Base-by-base conservation (phyloP, 1,284 basidiomycete species). In the Sphagnurus paluster region DNA sequence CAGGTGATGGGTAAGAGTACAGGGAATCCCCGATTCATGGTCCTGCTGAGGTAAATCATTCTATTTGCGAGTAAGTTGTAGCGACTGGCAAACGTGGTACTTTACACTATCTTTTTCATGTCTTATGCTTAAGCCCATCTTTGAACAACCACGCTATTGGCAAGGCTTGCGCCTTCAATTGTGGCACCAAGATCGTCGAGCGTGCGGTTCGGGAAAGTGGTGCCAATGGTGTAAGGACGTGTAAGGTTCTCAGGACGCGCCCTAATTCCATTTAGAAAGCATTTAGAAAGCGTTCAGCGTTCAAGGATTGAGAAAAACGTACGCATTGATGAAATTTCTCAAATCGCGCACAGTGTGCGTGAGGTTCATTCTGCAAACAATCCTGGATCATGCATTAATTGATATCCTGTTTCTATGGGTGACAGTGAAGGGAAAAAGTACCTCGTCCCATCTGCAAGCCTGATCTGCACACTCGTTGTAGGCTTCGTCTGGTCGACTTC, bases 381-480 rank as follows among this genome's bases (percentile, higher is more conserved):
- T 80, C 54, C 93, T 90, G 59, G 16, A 29, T 17, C 24, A 14
- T 20, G 38, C 36, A 41, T 42, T n/a, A 28, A 50, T 39, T 57
- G 35, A 16, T 24, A 39, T 26, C 4, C 13, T 20, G 10, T 16
- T 10, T 26, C 20, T 25, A 5, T 24, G 21, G 13, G 24, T 20
- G 24, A 45, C 17, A 35, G 43, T 25, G 13, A 33, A 26, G 14
- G 36, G 44, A 42, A 39, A 32, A 62, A 75, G 26, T 51, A 87
- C 86, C 88, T 79, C n/a, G 90, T 90, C 9, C 97, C 97, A 67
- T 98, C 94, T 8, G 87, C 89, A 37, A 98, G 65, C 38, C 95
- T 76, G 45, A 98, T 77, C 70, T 98, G 95, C n/a, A 99, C 76
- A 60, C 82, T 92, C 25, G 95, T 98, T 42, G 84, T 88, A 1